A percentile compares a stretch with the other conserved stretches of the same genome.
Evolutionary conservation across 768 basidiomycete genomes (phyloP).

Genomic region (Suillus clintonianus): DNA sequence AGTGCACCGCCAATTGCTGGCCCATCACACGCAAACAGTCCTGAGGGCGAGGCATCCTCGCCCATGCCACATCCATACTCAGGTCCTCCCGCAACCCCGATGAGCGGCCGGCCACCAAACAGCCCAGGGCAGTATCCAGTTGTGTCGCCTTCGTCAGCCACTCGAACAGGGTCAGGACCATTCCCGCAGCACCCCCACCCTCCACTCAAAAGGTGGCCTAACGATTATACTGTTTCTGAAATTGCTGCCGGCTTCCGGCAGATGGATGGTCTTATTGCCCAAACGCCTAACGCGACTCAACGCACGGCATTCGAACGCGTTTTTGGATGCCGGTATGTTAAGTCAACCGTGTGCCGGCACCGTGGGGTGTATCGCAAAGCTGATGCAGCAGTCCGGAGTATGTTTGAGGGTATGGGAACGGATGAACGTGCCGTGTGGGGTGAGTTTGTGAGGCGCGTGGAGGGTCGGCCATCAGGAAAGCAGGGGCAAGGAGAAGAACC

Average conservation of each 20-base stretch:
- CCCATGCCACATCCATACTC: conserved; percentile 19
- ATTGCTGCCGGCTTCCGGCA: conserved; percentile 60
- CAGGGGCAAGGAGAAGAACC: conserved; percentile 23
- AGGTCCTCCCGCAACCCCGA: conserved; percentile 14
- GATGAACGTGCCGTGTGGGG: conserved; percentile 66
- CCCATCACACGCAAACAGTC: conserved; percentile 13
- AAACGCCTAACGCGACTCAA: conserved; percentile 53
- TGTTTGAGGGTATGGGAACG: conserved; percentile 56
- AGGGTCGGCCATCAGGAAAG: conserved; percentile 45
- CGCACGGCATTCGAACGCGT: conserved; percentile 69
- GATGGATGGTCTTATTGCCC: conserved; percentile 40
- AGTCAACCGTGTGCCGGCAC: conserved; percentile 73
- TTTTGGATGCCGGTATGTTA: conserved; percentile 71
- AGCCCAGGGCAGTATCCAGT: conserved; percentile 15
- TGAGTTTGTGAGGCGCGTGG: conserved; percentile 64
- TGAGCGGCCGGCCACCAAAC: conserved; percentile 21
- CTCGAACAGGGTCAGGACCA: conserved; percentile 18
- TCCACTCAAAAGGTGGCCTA: conserved; percentile 74
- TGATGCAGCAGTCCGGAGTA: conserved; percentile 42
- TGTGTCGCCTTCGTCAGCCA: conserved; percentile 16
- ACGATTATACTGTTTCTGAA: conserved; percentile 72
- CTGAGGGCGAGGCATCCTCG: conserved; percentile 17
- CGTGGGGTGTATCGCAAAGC: conserved; percentile 69
- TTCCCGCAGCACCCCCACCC: conserved; percentile 61
- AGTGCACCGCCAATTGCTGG: conserved; percentile 16